Evolutionary conservation across 768 basidiomycete genomes (phyloP).

Genomic region (Lepiota brunneoincarnata): DNA sequence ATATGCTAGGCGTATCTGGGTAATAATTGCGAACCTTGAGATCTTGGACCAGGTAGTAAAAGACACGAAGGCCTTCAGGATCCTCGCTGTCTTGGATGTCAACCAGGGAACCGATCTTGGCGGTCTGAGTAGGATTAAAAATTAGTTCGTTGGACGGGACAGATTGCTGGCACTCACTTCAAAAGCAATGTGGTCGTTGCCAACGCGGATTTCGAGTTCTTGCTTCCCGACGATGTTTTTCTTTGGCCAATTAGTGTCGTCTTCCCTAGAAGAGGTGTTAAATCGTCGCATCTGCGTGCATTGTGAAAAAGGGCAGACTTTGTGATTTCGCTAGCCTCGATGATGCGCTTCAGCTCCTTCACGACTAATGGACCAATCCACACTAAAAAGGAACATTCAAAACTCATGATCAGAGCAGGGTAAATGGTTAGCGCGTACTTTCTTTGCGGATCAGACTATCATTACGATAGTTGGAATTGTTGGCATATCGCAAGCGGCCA

Average conservation of each 20-base stretch:
- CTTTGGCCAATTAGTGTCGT: constrained; percentile 98
- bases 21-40: constrained; percentile 62
- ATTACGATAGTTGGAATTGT: constrained; percentile 99
- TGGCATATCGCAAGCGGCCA: constrained; percentile 94
- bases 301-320: constrained; percentile 50
- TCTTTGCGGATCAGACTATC: constrained; percentile 98
- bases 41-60: constrained; percentile 98
- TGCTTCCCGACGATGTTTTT: constrained; percentile 99
- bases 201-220: constrained; percentile 92
- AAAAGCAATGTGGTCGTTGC: constrained; percentile 95
- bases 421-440: constrained; percentile 53
- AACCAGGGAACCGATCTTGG: constrained; percentile 95
- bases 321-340: constrained; percentile 90
- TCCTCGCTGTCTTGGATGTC: constrained; percentile 98
- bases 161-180: constrained; percentile 56
- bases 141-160: neutral
- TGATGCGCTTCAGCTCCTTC: constrained; percentile 92
- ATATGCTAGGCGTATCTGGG: neutral
- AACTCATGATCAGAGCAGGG: neutral
- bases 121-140: constrained; percentile 57
- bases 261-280: constrained; percentile 63
- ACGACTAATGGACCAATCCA: constrained; percentile 91
- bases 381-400: constrained; percentile 51
- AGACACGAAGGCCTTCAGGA: constrained; percentile 94
- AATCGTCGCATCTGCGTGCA: neutral